Evolutionary conservation across 148 eudicot genomes (phyloP).

Genomic region (Rhododendron griersonianum): DNA sequence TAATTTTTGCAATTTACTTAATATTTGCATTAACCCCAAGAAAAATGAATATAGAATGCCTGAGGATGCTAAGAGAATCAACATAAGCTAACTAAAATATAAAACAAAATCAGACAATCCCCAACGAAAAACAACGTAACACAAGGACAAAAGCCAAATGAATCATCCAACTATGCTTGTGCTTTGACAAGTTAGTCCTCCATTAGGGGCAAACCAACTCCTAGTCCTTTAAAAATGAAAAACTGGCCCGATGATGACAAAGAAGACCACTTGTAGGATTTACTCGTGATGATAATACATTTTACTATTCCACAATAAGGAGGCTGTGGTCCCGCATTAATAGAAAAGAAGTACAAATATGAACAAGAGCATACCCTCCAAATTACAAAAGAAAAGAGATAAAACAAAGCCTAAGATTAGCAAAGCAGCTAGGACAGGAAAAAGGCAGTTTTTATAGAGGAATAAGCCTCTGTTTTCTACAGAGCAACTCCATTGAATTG

Average conservation of each 20-base stretch:
- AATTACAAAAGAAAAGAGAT: no score
- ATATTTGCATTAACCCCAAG: background rate
- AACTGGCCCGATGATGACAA: background rate
- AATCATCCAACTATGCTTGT: background rate
- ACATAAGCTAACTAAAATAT: background rate
- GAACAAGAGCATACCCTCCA: no score
- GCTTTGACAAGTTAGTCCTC: background rate
- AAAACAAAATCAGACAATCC: background rate
- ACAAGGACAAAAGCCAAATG: background rate
- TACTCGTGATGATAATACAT: background rate
- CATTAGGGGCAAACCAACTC: background rate
- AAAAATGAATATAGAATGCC: background rate
- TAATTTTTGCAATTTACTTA: background rate
- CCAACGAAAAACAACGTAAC: background rate
- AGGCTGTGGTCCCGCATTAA: no score
- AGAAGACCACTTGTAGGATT: background rate
- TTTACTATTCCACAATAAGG: background rate
- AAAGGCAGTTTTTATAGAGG: background rate
- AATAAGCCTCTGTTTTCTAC: background rate
- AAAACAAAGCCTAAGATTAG: background rate
- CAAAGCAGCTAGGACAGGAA: background rate
- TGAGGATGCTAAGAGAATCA: background rate
- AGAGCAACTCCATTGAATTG: background rate
- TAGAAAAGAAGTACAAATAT: no score
- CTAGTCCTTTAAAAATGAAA: background rate